A percentile compares a stretch with the other conserved stretches of the same genome.
These are phyloP conservation scores for Trichosporon sp. DNA, from an alignment of 1,284 basidiomycete genomes.

Conservation along the genomic window DNA sequence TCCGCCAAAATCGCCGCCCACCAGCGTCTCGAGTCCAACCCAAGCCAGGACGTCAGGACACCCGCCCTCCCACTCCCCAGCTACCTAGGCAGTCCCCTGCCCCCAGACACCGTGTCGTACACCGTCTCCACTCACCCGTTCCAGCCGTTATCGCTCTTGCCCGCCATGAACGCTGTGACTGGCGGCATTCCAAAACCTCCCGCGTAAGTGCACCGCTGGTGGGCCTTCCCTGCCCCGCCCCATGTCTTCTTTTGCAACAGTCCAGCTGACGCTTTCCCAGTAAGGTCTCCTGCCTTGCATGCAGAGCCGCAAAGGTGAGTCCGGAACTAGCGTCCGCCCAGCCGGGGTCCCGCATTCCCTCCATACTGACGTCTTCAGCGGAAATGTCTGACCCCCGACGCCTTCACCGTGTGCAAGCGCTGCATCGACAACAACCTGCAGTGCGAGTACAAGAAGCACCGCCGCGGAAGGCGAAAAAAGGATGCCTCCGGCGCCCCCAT, in stretches of 20 bases:
- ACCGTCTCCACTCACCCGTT: not conserved
- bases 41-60: not conserved
- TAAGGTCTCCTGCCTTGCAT: conserved; percentile 28
- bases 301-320: conserved; percentile 29
- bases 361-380: conserved; percentile 18
- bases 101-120: not conserved
- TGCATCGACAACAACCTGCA: conserved; percentile 25
- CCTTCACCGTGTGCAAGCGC: conserved; percentile 24
- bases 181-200: conserved; percentile 1
- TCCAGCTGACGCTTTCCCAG: conserved; percentile 6
- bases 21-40: not conserved
- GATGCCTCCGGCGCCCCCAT: not conserved
- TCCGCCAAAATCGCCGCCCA: not conserved
- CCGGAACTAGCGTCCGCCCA: not conserved
- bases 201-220: not conserved
- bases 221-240: not conserved
- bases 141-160: not conserved
- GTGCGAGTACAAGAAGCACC: conserved; percentile 32
- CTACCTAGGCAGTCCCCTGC: not conserved
- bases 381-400: conserved; percentile 29
- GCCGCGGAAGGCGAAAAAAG: conserved; percentile 25
- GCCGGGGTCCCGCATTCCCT: not conserved
- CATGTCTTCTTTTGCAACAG: not conserved
- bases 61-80: not conserved
- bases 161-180: not conserved